Evolutionary conservation across 495 filamentous ascomycete genomes (phyloP).

Genomic region (Corynascus novoguineensis): DNA sequence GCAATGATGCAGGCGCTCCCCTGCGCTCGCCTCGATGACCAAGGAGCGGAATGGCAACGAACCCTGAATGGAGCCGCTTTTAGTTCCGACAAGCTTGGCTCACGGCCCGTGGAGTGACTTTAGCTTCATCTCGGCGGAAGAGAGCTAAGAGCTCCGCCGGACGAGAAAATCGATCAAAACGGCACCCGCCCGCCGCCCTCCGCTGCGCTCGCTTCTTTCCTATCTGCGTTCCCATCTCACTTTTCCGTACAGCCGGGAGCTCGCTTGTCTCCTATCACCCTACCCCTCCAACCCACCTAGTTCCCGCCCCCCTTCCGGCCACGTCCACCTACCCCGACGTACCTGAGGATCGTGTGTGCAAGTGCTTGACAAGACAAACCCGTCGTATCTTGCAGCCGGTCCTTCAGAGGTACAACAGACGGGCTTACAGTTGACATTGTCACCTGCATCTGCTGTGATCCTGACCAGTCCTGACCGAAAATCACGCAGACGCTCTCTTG

Average conservation of each 20-base stretch:
- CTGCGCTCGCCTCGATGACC: slow-evolving; percentile 9
- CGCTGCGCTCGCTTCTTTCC: not conserved
- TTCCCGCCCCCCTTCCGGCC: not conserved
- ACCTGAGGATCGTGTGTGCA: not conserved
- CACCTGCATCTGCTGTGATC: not conserved
- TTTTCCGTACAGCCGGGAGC: not conserved
- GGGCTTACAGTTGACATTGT: not conserved
- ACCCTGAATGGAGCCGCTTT: slow-evolving; percentile 1
- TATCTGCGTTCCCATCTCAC: not conserved
- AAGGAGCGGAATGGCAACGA: not conserved
- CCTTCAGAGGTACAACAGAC: not conserved
- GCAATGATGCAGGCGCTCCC: slow-evolving; percentile 14
- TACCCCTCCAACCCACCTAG: not conserved
- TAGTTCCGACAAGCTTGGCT: too few relatives aligned
- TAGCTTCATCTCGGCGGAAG: not conserved
- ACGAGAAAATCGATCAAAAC: slow-evolving; percentile 20
- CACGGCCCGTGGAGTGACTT: too few relatives aligned
- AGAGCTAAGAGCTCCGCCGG: slow-evolving; percentile 4
- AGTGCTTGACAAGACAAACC: not conserved
- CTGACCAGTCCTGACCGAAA: not conserved
- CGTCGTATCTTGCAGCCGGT: not conserved
- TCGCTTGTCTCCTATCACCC: not conserved
- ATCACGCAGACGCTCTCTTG: not conserved
- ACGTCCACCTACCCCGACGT: not conserved
- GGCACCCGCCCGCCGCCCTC: slow-evolving; percentile 9